Base-by-base conservation (phyloP, 164 flowering plant species). In the Aristolochia contorta region DNA sequence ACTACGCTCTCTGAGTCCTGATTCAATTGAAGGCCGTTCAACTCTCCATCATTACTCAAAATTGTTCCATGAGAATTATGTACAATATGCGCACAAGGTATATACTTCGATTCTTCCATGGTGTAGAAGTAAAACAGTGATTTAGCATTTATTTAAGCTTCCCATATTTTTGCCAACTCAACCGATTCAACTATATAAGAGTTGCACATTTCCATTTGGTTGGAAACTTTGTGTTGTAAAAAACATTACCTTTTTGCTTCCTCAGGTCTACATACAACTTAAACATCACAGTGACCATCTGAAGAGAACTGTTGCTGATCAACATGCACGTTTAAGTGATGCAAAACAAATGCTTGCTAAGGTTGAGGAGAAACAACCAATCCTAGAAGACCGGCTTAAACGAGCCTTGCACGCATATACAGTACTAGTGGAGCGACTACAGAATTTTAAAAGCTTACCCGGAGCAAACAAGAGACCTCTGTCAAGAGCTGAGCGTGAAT, bases 1-100 rank as follows among this genome's bases (percentile, higher is more conserved):
- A 77, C 66, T 82, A 15, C 87, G 85, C 46, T 77, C 89, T 64
- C 72, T 85, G 61, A 47, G 81, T 76, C 89, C 91, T 64, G 94
- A 90, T 78, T 90, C 98, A 47, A 85, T 93, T 66, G 97, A 93
- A 75, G 98, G 98, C 14, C 86, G 97, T 33, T 77, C 94, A 45
- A 68, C 77, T 66, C 87, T 93, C 75, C 90, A 93, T 78, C 91
- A 86, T 59, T 93, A 86, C 71, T 82, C 74, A 74, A 90, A 85
- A 72, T 80, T 88, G 59, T 90, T 93, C 64, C 94, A 82, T 70
- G 98, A 93, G 71, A 86, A 80, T 76, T 93, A 93, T 64, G 91
- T 93, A 69, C 97, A 93, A 62, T 93, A 93, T 76, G 97, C 96
- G 24, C 98, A 93, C 66, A 90, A 86, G 98, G 98, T 33, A 49